Percentiles rank a stretch among this genome's conserved stretches.
Evolutionary conservation across 495 filamentous ascomycete genomes (phyloP).

Genomic region (Acidiella bohemica): DNA sequence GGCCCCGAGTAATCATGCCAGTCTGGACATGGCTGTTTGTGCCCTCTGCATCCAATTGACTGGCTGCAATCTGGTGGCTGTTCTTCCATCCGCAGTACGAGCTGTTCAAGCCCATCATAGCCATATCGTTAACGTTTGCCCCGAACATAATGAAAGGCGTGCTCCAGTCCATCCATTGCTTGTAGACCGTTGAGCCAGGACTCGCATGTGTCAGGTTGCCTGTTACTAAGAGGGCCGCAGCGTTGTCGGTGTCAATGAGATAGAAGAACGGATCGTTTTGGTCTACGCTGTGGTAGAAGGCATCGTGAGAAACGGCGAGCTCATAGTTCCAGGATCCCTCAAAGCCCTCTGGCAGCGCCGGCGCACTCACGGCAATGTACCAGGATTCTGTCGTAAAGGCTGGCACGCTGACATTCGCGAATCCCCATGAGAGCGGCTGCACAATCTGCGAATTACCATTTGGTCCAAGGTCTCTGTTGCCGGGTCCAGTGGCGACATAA

Average conservation of each 20-base stretch:
- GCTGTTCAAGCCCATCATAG: conserved; percentile 50
- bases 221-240: conserved; percentile 64
- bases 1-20: conserved; percentile 53
- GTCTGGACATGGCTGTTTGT: conserved; percentile 36
- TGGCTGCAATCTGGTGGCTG: conserved; percentile 47
- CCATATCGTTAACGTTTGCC: conserved; percentile 45
- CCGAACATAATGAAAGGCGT: conserved; percentile 67
- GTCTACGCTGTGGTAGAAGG: conserved; percentile 48
- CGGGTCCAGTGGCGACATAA: conserved; percentile 55
- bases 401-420: conserved; percentile 41
- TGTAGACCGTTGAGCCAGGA: conserved; percentile 27
- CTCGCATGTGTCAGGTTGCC: conserved; percentile 46
- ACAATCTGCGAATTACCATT: conserved; percentile 33
- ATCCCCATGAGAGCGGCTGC: conserved; percentile 44
- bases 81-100: conserved; percentile 38
- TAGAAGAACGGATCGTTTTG: conserved; percentile 40
- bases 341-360: conserved; percentile 41
- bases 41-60: conserved; percentile 29
- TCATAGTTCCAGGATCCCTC: conserved; percentile 57
- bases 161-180: conserved; percentile 41
- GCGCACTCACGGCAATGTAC: conserved; percentile 62
- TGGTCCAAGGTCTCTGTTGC: conserved; percentile 57
- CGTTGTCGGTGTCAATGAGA: conserved; percentile 67
- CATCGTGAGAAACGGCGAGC: conserved; percentile 70
- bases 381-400: conserved; percentile 48